Base-by-base conservation (phyloP, 768 basidiomycete species). In the Suillus hirtellus region DNA sequence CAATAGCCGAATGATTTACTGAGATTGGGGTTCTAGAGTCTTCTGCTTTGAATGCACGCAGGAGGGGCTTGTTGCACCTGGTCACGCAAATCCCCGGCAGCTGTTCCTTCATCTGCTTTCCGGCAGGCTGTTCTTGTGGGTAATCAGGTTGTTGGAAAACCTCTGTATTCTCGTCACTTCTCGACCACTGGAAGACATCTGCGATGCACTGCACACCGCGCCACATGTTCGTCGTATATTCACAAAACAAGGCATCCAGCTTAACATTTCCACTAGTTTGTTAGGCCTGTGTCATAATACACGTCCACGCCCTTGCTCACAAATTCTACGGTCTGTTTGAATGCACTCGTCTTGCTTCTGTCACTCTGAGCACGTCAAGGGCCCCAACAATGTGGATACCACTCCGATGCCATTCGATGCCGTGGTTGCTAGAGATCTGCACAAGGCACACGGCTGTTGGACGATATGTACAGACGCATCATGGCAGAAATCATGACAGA, bases 41-140 rank as follows among this genome's bases (percentile, higher is more conserved):
- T 61, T 71, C 35, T 72, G 65, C 43, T 64, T 71, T 37, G 50
- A 66, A 37, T 61, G 24, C 27, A 56, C 37, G 12, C 31, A 1
- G 27, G 56, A 62, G 40, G 34, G 2, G 31, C 31, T 31, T 7
- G 31, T 31, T 31, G 31, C 31, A 31, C 31, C 31, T 31, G 5
- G 31, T 31, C 31, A 31, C 27, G 27, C 27, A 31, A 31, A 15
- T 11, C 8, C 43, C 24, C 61, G 65, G 35, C 42, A 52, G 24
- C 38, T 31, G 7, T 61, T 73, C 47, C 66, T 74, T 38, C 4
- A 35, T 34, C 34, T 66, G 31, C 49, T 63, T 27, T 3, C 61
- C 2, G 8, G n/a, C 17, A 38, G 42, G 40, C n/a, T 38, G 19
- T 14, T 19, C 1, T 12, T 21, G 19, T 17, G 38, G 27, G 27